phyloP scores from a whole-genome alignment of 257 asterid genomes.

The Ehretia macrophylla region DNA sequence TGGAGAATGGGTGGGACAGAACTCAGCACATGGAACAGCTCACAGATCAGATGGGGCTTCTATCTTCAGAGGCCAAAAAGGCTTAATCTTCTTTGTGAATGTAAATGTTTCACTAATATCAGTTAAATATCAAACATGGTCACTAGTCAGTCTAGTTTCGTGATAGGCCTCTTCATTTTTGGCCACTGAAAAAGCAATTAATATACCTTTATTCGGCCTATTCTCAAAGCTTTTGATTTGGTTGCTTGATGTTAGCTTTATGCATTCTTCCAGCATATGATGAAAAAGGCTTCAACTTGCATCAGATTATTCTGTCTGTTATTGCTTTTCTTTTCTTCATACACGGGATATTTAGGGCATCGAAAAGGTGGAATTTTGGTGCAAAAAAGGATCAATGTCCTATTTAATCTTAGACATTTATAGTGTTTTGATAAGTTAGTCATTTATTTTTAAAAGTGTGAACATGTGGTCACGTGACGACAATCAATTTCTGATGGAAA shows the following conservation, averaged over 20 bases:
- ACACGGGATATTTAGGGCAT: not conserved
- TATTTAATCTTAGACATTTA: too few species aligned
- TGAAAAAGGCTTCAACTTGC: too few species aligned
- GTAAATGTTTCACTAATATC: slow-evolving; percentile 5
- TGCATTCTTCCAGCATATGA: not conserved
- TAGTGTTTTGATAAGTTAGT: too few species aligned
- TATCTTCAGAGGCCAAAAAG: slow-evolving; percentile 54
- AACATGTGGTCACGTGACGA: too few species aligned
- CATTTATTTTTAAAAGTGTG: too few species aligned
- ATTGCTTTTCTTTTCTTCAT: too few species aligned
- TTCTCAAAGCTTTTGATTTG: slow-evolving; percentile 5
- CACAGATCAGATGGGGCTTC: slow-evolving; percentile 84
- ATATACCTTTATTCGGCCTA: not conserved
- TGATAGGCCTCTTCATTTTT: too few species aligned
- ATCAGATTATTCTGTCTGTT: too few species aligned
- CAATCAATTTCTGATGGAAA: too few species aligned
- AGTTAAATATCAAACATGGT: slow-evolving; percentile 5
- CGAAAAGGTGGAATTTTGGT: too few species aligned
- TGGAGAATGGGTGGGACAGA: slow-evolving; percentile 55
- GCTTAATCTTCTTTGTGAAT: slow-evolving; percentile 23
- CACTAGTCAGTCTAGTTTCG: too few species aligned
- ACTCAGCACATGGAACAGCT: slow-evolving; percentile 60
- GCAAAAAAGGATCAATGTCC: too few species aligned
- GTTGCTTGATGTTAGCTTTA: not conserved
- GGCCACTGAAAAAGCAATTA: not conserved